A percentile compares a stretch with the other conserved stretches of the same genome.
These are phyloP conservation scores for Diaporthe longicolla DNA, from an alignment of 2,329 filamentous ascomycete genomes.

Conservation along the genomic window DNA sequence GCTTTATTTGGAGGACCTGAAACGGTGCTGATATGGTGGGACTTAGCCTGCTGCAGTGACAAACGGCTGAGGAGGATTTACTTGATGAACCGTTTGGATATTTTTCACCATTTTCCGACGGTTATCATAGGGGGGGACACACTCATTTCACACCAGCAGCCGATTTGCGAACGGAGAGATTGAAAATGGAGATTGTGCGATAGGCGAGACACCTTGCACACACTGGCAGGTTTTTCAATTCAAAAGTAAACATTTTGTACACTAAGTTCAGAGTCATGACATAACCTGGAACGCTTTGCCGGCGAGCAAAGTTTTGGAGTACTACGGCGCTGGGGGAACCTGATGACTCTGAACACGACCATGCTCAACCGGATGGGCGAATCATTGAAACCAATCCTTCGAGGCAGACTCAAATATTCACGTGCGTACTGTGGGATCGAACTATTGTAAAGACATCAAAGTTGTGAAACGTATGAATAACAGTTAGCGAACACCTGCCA, in stretches of 20 bases:
- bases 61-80: too few relatives aligned
- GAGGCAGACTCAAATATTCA: too few relatives aligned
- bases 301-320: neutral
- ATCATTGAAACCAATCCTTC: too few relatives aligned
- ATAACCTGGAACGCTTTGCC: neutral
- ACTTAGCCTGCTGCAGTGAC: neutral
- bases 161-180: neutral
- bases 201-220: neutral
- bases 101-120: too few relatives aligned
- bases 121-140: neutral
- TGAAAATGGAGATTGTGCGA: neutral
- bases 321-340: neutral
- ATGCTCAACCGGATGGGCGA: neutral
- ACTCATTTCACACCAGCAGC: neutral
- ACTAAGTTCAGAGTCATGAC: neutral
- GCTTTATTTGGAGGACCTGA: too few relatives aligned
- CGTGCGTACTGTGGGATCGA: neutral
- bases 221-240: neutral
- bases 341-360: slow-evolving; percentile 1
- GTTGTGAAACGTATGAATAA: too few relatives aligned
- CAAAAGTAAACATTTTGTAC: slow-evolving; percentile 8
- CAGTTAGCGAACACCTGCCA: too few relatives aligned
- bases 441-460: neutral
- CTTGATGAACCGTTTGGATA: neutral
- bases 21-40: neutral